Evolutionary conservation across 176 grass and related monocot species (phyloP).

Genomic region (Rhynchospora pubera): DNA sequence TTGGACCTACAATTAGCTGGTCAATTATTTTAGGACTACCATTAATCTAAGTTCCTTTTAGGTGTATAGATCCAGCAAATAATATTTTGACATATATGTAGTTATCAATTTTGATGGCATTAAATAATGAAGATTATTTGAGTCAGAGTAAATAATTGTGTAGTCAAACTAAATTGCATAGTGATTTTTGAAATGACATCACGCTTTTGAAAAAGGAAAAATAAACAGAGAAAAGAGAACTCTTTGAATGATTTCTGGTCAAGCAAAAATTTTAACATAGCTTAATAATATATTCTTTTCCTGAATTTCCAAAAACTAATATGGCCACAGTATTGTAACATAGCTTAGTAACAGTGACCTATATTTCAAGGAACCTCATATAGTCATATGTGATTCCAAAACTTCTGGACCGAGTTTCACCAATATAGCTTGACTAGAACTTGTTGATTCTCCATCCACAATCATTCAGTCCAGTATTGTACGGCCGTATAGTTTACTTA

Average conservation of each 20-base stretch:
- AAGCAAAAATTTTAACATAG: neutral
- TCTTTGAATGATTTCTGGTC: neutral
- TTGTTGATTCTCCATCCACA: neutral
- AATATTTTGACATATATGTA: conserved; percentile 9
- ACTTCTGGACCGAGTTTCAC: neutral
- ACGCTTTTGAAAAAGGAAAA: neutral
- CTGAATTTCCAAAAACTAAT: neutral
- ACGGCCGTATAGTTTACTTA: neutral
- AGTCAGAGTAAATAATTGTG: neutral
- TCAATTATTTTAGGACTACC: neutral
- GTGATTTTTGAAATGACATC: neutral
- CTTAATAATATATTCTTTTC: neutral
- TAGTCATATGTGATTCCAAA: neutral
- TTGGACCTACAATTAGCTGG: conserved; percentile 8
- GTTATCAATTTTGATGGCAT: neutral
- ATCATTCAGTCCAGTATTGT: neutral
- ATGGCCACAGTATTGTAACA: too few relatives aligned
- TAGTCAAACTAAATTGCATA: neutral
- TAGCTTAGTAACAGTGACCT: neutral
- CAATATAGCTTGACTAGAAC: neutral
- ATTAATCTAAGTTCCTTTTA: neutral
- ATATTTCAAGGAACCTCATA: neutral
- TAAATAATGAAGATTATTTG: neutral
- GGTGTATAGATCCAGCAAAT: neutral
- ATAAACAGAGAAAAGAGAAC: neutral